phyloP scores from a whole-genome alignment of 495 filamentous ascomycete genomes.

The Penicillium lividum region DNA sequence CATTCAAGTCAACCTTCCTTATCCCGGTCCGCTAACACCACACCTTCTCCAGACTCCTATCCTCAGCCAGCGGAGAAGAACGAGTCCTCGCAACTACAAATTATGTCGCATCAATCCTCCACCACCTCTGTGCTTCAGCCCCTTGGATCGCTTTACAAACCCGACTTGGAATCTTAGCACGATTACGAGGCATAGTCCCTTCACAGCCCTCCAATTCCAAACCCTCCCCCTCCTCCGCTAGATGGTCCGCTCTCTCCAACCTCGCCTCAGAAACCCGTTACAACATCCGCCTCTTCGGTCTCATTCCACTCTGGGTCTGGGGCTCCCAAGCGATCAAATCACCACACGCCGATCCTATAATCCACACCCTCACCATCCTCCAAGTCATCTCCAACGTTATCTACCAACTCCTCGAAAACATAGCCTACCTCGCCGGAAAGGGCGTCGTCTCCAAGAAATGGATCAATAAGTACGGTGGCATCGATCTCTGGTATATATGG shows the following conservation, averaged over 20 bases:
- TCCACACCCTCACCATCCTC: conserved; percentile 57
- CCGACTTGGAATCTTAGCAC: conserved; percentile 38
- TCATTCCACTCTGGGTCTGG: conserved; percentile 78
- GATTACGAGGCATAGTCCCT: conserved; percentile 27
- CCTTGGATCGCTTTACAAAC: conserved; percentile 40
- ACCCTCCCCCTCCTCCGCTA: conserved; percentile 42
- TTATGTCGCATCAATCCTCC: conserved; percentile 42
- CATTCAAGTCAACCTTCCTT: background rate
- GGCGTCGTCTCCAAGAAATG: conserved; percentile 43
- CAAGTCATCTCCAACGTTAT: conserved; percentile 66
- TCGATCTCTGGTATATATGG: conserved; percentile 65
- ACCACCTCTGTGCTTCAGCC: conserved; percentile 42
- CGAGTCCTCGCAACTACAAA: conserved; percentile 38
- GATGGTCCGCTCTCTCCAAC: conserved; percentile 51
- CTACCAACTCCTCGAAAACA: conserved; percentile 84
- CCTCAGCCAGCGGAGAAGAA: conserved; percentile 38
- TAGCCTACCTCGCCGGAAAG: conserved; percentile 71
- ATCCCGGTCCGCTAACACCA: background rate
- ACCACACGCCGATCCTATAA: conserved; percentile 48
- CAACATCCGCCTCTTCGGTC: conserved; percentile 75
- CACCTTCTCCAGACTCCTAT: conserved; percentile 29
- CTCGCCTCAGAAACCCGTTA: conserved; percentile 70
- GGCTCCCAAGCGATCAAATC: conserved; percentile 53
- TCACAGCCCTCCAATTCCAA: conserved; percentile 20
- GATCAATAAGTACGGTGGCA: conserved; percentile 60